Evolutionary conservation across 2,329 filamentous ascomycete genomes (phyloP), one percentile per base, ranked within the genome.

Genomic region (Magnaporthiopsis rhizophila): DNA sequence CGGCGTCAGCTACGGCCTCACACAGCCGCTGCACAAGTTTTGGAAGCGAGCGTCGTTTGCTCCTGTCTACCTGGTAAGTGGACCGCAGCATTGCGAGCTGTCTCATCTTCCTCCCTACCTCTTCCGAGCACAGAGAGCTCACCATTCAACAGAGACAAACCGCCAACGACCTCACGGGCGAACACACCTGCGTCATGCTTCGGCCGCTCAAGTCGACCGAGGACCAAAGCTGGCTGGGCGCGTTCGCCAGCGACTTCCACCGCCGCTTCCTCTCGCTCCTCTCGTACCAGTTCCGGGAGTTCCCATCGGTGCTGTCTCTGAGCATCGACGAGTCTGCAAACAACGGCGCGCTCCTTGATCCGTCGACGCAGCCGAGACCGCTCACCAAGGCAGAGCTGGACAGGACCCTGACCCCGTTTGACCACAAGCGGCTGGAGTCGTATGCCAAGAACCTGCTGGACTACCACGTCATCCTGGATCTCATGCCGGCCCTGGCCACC

Each of bases 171-270:
- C 82, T 99, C 59, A 99, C 96, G 0, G 95, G 95, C 64, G 95
- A 99, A 77, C 95, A 99, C 74, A 97, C 95, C 0, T 97, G 92
- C 73, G 94, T 99, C 34, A 99, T 99, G 96, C 83, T 99, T 61
- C 87, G 92, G 65, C 90, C 92, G 1, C 82, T 99, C 8, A 82
- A 86, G 65, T 80, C 77, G 63, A 81, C 80, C 64, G 87, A 87
- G 58, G 92, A 97, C 69, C 81, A 81, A 65, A 86, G 85, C 71
- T 98, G 95, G 95, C 86, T 98, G 0, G 91, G 91, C 21, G 92
- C 92, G 2, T 99, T 96, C 72, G 85, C 94, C 4, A 86, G 89
- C 67, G 95, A 99, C 75, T 99, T 98, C 83, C 93, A 98, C 72
- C 88, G 87, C 68, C 88, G 96, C n/a, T 98, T 98, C 80, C 81